Base-by-base conservation (phyloP, 1,139 yeast genomes). In the Geotrichum klebahnii region DNA sequence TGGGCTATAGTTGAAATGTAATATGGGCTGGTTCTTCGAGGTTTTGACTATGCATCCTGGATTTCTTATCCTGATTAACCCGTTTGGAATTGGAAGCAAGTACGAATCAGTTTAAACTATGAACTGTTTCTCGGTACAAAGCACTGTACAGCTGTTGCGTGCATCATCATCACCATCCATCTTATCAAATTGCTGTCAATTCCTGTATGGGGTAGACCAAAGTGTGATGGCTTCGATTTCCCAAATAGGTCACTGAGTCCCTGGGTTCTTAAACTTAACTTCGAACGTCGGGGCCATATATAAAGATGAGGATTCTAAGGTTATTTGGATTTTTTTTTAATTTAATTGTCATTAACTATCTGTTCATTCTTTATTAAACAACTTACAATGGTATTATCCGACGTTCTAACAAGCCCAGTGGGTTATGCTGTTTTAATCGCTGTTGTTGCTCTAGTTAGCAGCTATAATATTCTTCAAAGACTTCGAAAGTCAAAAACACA, bases 301-400 rank as follows among this genome's bases (percentile, higher is more conserved):
- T 34, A 34, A 34, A 17, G 20, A 34, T 34, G 38, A n/a, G n/a
- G n/a, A 34, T 17, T 16, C 16, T 17, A 32, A 32, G n/a, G 9
- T 32, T 14, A n/a, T 32, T 32, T 32, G 10, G 35, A 5, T 32
- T 17, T 32, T 14, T 32, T n/a, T 10, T 28, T 28, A 28, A 32
- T 17, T 5, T 32, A 5, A 32, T 5, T n/a, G 17, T 14, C 35
- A 35, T 8, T 28, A 12, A 8, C 8, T 28, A 28, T n/a, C 17
- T 32, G 6, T 8, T 32, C 14, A 14, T 26, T 8, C 16, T n/a
- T 19, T 16, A 10, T 12, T 22, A 5, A 37, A 19, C 31, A 22
- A 8, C 6, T 44, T 17, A 26, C 12, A 6, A 48, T 48, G 51
- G 47, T 48, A n/a, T 33, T 48, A n/a, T 23, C 36, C 9, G 45